A percentile compares a stretch with the other conserved stretches of the same genome.
phyloP scores from a whole-genome alignment of 2,329 filamentous ascomycete species.

The Gnomoniopsis smithogilvyi region DNA sequence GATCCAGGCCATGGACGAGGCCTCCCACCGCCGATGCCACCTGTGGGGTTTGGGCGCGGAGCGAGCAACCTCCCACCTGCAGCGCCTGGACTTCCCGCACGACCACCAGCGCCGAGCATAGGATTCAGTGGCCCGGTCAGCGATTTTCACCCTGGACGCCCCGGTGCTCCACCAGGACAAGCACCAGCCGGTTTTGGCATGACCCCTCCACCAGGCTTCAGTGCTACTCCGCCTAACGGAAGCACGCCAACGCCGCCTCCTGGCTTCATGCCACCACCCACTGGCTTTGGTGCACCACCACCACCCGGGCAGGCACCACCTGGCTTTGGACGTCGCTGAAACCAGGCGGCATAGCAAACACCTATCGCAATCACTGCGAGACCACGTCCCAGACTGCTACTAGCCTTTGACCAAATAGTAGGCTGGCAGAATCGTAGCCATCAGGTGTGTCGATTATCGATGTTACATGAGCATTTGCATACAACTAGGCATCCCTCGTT shows the following conservation, averaged over 20 bases:
- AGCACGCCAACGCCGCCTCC: constrained; percentile 31
- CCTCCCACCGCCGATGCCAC: constrained; percentile 15
- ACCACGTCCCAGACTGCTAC: neutral
- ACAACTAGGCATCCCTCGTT: no score
- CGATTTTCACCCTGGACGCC: constrained; percentile 45
- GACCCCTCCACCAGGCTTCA: constrained; percentile 36
- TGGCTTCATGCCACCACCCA: constrained; percentile 41
- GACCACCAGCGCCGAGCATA: constrained; percentile 44
- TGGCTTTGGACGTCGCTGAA: constrained; percentile 23
- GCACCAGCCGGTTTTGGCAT: constrained; percentile 36
- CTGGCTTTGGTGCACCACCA: constrained; percentile 20
- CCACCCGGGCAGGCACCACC: constrained; percentile 20
- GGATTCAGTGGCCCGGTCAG: constrained; percentile 43
- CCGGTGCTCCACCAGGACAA: constrained; percentile 27
- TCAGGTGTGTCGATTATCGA: no score
- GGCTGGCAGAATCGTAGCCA: neutral
- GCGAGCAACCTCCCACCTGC: constrained; percentile 42
- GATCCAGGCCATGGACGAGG: constrained; percentile 6
- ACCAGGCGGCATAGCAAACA: neutral
- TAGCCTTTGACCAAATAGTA: neutral
- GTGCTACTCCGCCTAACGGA: constrained; percentile 29
- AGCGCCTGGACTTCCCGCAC: constrained; percentile 47
- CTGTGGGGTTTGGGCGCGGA: constrained; percentile 21
- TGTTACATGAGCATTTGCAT: no score
- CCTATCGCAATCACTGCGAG: neutral